A percentile compares a stretch with the other conserved stretches of the same genome.
Conservation (phyloP, 2,329 filamentous ascomycete genomes). For the Diaporthe sp. region DNA sequence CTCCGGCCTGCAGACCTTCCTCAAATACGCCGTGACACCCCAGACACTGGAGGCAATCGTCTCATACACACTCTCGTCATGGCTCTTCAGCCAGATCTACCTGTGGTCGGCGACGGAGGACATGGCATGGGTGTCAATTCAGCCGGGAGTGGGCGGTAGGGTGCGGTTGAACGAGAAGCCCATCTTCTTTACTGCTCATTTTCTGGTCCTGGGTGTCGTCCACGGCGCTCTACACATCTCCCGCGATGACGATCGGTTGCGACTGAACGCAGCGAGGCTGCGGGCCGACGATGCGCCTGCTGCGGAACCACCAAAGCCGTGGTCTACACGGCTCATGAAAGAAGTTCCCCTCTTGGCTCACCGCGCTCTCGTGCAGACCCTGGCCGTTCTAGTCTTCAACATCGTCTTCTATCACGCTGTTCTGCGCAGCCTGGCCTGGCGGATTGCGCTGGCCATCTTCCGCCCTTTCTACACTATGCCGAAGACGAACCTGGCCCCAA, state of each 20-base stretch:
- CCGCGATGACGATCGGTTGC: conserved; percentile 77
- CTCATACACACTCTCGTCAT: conserved; percentile 83
- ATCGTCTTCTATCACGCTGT: conserved; percentile 53
- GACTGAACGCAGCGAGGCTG: conserved; percentile 52
- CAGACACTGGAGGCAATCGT: conserved; percentile 76
- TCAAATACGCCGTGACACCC: conserved; percentile 64
- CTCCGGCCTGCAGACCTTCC: conserved; percentile 74
- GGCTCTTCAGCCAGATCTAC: conserved; percentile 83
- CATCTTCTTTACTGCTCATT: conserved; percentile 80
- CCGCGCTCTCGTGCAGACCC: conserved; percentile 51
- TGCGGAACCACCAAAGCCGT: conserved; percentile 40
- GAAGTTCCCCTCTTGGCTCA: conserved; percentile 53
- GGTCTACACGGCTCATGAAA: conserved; percentile 48
- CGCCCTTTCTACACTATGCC: conserved; percentile 81
- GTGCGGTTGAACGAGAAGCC: conserved; percentile 86
- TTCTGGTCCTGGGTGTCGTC: conserved; percentile 74
- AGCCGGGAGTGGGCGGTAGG: conserved; percentile 76
- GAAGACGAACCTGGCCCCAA: conserved; percentile 72
- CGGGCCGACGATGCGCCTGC: conserved; percentile 34
- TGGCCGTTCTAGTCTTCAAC: conserved; percentile 68
- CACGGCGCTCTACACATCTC: conserved; percentile 78
- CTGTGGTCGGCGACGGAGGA: conserved; percentile 74
- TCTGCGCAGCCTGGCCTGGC: conserved; percentile 74
- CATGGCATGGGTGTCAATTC: conserved; percentile 78
- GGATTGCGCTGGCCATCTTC: conserved; percentile 75